phyloP scores from a whole-genome alignment of 768 basidiomycete genomes.

The Termitomyces sp. region DNA sequence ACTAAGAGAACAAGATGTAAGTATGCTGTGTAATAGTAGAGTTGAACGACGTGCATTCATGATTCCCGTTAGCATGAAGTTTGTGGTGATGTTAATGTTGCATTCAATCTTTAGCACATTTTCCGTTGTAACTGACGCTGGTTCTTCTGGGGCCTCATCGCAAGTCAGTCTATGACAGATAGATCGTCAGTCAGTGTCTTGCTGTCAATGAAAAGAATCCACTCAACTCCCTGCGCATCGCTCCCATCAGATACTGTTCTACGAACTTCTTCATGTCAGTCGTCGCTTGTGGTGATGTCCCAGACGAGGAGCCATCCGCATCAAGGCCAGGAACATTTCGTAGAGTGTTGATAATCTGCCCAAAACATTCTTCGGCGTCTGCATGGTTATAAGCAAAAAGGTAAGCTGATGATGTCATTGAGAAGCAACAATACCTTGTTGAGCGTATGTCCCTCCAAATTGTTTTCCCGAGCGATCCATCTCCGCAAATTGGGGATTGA shows the following conservation, averaged over 20 bases:
- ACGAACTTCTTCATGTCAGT: slow-evolving; percentile 55
- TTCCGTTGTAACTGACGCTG: slow-evolving; percentile 55
- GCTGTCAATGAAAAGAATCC: neutral
- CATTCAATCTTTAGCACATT: slow-evolving; percentile 86
- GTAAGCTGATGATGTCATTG: slow-evolving; percentile 18
- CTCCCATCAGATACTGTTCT: slow-evolving; percentile 76
- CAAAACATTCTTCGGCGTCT: slow-evolving; percentile 93
- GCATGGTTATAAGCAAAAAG: neutral
- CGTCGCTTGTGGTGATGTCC: slow-evolving; percentile 16
- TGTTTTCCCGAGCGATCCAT: slow-evolving; percentile 36
- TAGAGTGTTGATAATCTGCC: slow-evolving; percentile 64
- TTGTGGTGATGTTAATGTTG: slow-evolving; percentile 82
- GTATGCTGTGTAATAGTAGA: neutral
- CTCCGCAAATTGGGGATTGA: slow-evolving; percentile 91
- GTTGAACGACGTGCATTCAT: slow-evolving; percentile 48
- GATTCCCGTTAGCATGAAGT: slow-evolving; percentile 86
- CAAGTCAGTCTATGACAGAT: slow-evolving; percentile 58
- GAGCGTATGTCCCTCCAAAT: slow-evolving; percentile 53
- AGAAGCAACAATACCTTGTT: slow-evolving; percentile 51
- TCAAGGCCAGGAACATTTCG: slow-evolving; percentile 58
- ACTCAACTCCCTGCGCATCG: slow-evolving; percentile 63
- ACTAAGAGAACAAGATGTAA: slow-evolving; percentile 35
- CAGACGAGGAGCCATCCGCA: slow-evolving; percentile 8
- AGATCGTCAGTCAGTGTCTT: neutral
- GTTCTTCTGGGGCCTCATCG: slow-evolving; percentile 79